Conservation (phyloP, 768 basidiomycete species). For the Leccinum longicurvipes region DNA sequence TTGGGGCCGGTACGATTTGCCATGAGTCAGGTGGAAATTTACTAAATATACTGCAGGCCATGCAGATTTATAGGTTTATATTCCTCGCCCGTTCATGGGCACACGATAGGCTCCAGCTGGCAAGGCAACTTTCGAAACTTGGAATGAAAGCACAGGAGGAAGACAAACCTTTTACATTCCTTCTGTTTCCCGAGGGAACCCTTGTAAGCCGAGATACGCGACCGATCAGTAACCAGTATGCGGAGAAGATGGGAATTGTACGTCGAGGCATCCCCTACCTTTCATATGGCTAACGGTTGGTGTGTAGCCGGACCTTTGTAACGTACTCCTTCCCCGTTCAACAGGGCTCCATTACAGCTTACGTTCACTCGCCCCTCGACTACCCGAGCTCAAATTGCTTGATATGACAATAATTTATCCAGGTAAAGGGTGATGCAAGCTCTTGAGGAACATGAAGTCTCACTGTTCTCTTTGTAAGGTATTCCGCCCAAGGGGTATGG, state of each 20-base stretch:
- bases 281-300: conserved; percentile 8
- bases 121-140: conserved; percentile 61
- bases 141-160: conserved; percentile 65
- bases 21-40: neutral
- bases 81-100: conserved; percentile 92
- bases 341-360: conserved; percentile 87
- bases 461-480: conserved; percentile 38
- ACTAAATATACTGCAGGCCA: conserved; percentile 49
- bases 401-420: conserved; percentile 93
- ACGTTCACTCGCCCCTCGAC: conserved; percentile 72
- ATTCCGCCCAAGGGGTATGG: conserved; percentile 79
- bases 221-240: conserved; percentile 82
- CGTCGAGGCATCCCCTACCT: conserved; percentile 33
- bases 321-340: conserved; percentile 87
- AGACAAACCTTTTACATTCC: conserved; percentile 71
- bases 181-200: conserved; percentile 96
- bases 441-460: neutral
- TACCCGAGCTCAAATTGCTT: conserved; percentile 75
- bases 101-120: conserved; percentile 69
- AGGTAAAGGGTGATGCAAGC: conserved; percentile 41
- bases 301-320: conserved; percentile 68
- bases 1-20: conserved; percentile 72
- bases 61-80: conserved; percentile 94
- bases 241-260: conserved; percentile 85
- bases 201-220: conserved; percentile 85